Percentiles rank a stretch among this genome's conserved stretches.
phyloP scores from a whole-genome alignment of 495 filamentous ascomycete species.

The Apiosordaria backusii region DNA sequence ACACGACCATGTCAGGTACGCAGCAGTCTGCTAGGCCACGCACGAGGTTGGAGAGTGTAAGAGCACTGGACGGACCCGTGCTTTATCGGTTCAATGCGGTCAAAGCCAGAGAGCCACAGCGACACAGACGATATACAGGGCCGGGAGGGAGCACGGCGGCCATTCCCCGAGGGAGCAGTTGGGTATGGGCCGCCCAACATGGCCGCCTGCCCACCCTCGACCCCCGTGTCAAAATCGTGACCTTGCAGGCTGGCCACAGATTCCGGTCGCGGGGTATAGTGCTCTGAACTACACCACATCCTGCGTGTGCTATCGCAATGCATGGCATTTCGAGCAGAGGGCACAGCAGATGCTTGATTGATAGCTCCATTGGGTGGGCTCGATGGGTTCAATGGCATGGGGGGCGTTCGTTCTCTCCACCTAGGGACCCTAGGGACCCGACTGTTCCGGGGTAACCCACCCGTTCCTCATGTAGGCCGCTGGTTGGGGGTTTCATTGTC shows the following conservation, averaged over 20 bases:
- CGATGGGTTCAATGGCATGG: background rate
- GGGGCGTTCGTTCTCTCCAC: background rate
- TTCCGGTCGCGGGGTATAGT: conserved; percentile 14
- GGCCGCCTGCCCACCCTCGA: conserved; percentile 8
- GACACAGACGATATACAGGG: conserved; percentile 1
- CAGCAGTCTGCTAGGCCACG: background rate
- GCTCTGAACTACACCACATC: background rate
- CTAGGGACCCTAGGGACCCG: conserved; percentile 12
- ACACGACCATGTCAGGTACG: conserved; percentile 23
- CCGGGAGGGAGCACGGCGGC: background rate
- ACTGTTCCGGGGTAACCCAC: conserved; percentile 11
- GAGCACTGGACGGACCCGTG: background rate
- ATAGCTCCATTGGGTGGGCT: conserved; percentile 5
- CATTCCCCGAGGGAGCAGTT: conserved; percentile 9
- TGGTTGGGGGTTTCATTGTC: conserved; percentile 16
- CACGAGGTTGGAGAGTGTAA: background rate
- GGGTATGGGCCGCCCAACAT: conserved; percentile 17
- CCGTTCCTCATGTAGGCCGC: conserved; percentile 12
- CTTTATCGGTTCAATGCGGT: too few species aligned
- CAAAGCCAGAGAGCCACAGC: background rate
- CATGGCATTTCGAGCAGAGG: conserved; percentile 11
- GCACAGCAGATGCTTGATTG: background rate
- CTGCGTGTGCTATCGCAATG: conserved; percentile 12
- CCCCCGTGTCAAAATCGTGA: conserved; percentile 13
- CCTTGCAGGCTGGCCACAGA: conserved; percentile 20